Percentiles rank a stretch among this genome's conserved stretches.
phyloP scores from a whole-genome alignment of 2,329 filamentous ascomycete species.

The Pseudocercospora macadamiae region DNA sequence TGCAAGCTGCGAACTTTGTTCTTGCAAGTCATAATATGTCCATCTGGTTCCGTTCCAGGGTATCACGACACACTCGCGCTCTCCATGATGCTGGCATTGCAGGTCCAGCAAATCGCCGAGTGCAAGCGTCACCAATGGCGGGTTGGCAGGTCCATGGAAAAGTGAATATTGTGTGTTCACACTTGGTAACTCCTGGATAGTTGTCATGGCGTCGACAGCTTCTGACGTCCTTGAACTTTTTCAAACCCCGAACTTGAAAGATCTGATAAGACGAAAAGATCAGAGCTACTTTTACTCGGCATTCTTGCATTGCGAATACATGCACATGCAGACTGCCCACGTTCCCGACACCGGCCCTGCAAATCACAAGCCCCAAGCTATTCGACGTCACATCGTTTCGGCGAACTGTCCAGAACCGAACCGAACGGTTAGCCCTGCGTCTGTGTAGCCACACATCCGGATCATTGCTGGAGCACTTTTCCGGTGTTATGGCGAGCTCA shows the following conservation, averaged over 20 bases:
- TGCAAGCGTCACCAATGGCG: constrained; percentile 71
- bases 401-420: not conserved
- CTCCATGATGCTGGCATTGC: constrained; percentile 67
- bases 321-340: not conserved
- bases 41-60: constrained; percentile 76
- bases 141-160: constrained; percentile 69
- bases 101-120: constrained; percentile 73
- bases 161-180: constrained; percentile 50
- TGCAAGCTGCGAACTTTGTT: constrained; percentile 45
- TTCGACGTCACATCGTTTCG: not conserved
- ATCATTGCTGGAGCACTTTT: not conserved
- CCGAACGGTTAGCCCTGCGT: not conserved
- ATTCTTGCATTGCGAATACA: not conserved
- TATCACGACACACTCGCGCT: constrained; percentile 70
- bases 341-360: constrained; percentile 11
- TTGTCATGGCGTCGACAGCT: constrained; percentile 14
- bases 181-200: constrained; percentile 18
- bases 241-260: not conserved
- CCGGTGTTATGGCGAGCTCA: not conserved
- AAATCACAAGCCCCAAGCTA: not conserved
- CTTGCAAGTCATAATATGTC: constrained; percentile 57
- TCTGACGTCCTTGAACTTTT: not conserved
- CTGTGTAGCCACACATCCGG: not conserved
- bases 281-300: not conserved
- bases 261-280: constrained; percentile 14